Conservation (phyloP, 139 green algal genomes). For the Monoraphidium neglectum region DNA sequence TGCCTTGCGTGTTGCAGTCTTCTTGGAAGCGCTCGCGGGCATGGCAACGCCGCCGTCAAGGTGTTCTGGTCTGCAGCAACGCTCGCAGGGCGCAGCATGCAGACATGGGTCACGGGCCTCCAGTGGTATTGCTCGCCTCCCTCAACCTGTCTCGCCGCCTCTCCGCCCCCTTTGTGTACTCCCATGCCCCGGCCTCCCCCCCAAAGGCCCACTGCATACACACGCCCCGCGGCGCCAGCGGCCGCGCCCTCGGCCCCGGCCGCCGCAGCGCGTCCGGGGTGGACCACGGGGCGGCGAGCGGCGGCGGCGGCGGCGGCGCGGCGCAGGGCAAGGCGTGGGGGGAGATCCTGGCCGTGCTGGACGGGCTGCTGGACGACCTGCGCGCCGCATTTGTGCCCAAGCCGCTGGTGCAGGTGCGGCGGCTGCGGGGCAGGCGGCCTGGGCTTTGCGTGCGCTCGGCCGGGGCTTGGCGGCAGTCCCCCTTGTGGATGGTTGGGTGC, state of each 20-base stretch:
- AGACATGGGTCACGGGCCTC: too few relatives aligned
- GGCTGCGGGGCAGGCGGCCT: too few relatives aligned
- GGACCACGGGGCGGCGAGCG: not conserved
- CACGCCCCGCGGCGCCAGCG: conserved; percentile 52
- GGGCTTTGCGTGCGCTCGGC: too few relatives aligned
- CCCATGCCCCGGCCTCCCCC: not conserved
- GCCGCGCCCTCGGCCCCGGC: not conserved
- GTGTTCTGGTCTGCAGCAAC: too few relatives aligned
- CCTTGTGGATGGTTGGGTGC: too few relatives aligned
- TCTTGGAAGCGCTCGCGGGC: too few relatives aligned
- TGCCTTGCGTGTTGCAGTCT: too few relatives aligned
- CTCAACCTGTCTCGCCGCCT: too few relatives aligned
- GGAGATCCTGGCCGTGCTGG: conserved; percentile 86
- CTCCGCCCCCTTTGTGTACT: not conserved
- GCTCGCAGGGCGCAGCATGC: too few relatives aligned
- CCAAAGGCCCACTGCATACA: conserved; percentile 76
- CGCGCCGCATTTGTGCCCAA: conserved; percentile 71
- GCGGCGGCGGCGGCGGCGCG: conserved; percentile 14
- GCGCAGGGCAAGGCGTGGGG: conserved; percentile 76
- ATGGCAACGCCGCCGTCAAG: too few relatives aligned
- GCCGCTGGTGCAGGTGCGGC: conserved; percentile 86
- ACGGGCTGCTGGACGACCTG: conserved; percentile 82
- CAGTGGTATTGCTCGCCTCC: too few relatives aligned
- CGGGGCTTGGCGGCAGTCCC: too few relatives aligned
- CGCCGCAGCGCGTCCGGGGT: conserved; percentile 7